These are phyloP conservation scores for Ceratocystis huliohia DNA, from an alignment of 2,329 filamentous ascomycete species.

Conservation along the genomic window DNA sequence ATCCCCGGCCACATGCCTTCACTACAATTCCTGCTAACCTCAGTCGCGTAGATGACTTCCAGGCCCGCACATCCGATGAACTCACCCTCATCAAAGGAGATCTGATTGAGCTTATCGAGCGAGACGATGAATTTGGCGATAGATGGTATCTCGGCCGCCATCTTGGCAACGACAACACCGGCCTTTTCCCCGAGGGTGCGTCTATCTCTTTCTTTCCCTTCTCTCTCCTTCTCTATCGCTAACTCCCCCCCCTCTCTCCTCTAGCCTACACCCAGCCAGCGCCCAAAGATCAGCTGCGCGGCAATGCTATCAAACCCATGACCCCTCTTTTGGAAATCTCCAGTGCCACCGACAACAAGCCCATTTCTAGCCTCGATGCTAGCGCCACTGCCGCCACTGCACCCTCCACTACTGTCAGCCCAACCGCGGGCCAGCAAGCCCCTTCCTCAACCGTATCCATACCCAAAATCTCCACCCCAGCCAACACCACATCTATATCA, in stretches of 20 bases:
- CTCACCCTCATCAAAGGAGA: slow-evolving; percentile 76
- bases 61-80: slow-evolving; percentile 84
- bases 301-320: slow-evolving; percentile 25
- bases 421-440: slow-evolving; percentile 1
- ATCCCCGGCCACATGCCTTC: neutral
- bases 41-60: slow-evolving; percentile 62
- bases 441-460: slow-evolving; percentile 23
- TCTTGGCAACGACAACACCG: slow-evolving; percentile 57
- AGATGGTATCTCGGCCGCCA: slow-evolving; percentile 74
- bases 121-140: slow-evolving; percentile 80
- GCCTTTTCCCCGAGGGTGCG: slow-evolving; percentile 72
- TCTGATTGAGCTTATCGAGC: slow-evolving; percentile 68
- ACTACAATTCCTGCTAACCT: slow-evolving; percentile 12
- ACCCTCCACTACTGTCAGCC: slow-evolving; percentile 23
- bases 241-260: neutral
- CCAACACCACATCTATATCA: slow-evolving; percentile 24
- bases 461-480: slow-evolving; percentile 25
- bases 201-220: slow-evolving; percentile 21
- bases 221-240: neutral
- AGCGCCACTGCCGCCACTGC: neutral
- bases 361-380: neutral
- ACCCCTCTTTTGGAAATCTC: slow-evolving; percentile 27
- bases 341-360: slow-evolving; percentile 21
- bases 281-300: slow-evolving; percentile 33
- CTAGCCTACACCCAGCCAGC: slow-evolving; percentile 50